Evolutionary conservation across 2,329 filamentous ascomycete genomes (phyloP).

Genomic region (Atkinsonella texensis): DNA sequence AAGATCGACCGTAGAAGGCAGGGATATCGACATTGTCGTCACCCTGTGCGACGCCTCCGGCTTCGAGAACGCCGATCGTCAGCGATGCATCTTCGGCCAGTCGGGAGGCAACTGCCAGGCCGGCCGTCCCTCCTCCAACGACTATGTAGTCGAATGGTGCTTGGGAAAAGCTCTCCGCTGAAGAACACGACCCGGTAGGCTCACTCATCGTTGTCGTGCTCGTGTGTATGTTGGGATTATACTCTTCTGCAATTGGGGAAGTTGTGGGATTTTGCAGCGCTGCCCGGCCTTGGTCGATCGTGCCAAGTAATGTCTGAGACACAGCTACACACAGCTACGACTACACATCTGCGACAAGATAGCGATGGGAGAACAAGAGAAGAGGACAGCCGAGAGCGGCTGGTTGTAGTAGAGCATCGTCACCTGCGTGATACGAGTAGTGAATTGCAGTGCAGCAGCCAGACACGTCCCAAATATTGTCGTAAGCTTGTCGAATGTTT

Average conservation of each 20-base stretch:
- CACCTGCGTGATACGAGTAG: no score
- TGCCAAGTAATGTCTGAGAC: neutral
- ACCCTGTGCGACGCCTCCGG: conserved; percentile 16
- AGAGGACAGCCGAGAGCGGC: no score
- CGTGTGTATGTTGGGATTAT: neutral
- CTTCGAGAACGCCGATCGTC: conserved; percentile 21
- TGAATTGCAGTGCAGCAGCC: no score
- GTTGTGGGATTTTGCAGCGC: no score
- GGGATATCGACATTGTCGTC: conserved; percentile 27
- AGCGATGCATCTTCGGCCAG: conserved; percentile 26
- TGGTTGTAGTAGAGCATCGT: no score
- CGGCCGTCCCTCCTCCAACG: conserved; percentile 42
- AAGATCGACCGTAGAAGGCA: conserved; percentile 21
- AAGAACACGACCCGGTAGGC: neutral
- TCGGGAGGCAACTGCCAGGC: conserved; percentile 36
- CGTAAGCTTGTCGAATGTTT: no score
- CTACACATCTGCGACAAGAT: no score
- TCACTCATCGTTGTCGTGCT: neutral
- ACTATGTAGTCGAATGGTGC: conserved; percentile 26
- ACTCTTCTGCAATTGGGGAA: neutral
- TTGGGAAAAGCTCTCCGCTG: conserved; percentile 13
- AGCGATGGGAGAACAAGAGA: no score
- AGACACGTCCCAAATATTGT: no score
- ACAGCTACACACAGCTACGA: no score
- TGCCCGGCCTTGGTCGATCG: neutral